Conservation (phyloP, 345 rosid genomes). For the Gossypium bickii region DNA sequence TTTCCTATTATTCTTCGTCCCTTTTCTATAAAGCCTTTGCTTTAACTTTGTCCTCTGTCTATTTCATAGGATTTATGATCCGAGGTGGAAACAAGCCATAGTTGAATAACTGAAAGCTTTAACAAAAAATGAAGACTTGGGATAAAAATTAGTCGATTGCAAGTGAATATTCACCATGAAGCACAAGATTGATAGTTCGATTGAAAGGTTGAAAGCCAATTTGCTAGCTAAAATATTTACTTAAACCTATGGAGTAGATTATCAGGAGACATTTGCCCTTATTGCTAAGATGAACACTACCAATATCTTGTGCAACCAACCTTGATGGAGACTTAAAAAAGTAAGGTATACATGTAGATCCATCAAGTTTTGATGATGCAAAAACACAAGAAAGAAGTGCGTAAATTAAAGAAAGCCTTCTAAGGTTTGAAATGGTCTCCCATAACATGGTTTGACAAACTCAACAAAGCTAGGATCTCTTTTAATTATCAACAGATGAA, state of each 20-base stretch:
- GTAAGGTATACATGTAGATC: too few relatives aligned
- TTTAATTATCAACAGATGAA: too few relatives aligned
- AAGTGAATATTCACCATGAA: neutral
- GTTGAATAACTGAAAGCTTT: neutral
- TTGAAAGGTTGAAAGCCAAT: neutral
- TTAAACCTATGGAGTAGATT: too few relatives aligned
- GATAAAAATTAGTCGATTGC: neutral
- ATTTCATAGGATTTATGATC: neutral
- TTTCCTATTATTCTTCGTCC: neutral
- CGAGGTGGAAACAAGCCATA: neutral
- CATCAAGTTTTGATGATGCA: too few relatives aligned
- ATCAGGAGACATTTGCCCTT: neutral
- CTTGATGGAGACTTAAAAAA: too few relatives aligned
- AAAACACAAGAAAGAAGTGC: too few relatives aligned
- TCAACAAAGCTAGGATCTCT: too few relatives aligned
- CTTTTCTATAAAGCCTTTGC: neutral
- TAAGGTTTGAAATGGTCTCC: too few relatives aligned
- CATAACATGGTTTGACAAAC: too few relatives aligned
- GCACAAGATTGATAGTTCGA: neutral
- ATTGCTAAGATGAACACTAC: neutral
- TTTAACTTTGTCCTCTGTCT: neutral
- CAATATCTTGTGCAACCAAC: neutral
- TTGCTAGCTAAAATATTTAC: neutral
- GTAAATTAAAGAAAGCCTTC: too few relatives aligned
- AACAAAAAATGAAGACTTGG: neutral